Base-by-base conservation (phyloP, 2,329 filamentous ascomycete genomes). In the Claviceps spartinae region DNA sequence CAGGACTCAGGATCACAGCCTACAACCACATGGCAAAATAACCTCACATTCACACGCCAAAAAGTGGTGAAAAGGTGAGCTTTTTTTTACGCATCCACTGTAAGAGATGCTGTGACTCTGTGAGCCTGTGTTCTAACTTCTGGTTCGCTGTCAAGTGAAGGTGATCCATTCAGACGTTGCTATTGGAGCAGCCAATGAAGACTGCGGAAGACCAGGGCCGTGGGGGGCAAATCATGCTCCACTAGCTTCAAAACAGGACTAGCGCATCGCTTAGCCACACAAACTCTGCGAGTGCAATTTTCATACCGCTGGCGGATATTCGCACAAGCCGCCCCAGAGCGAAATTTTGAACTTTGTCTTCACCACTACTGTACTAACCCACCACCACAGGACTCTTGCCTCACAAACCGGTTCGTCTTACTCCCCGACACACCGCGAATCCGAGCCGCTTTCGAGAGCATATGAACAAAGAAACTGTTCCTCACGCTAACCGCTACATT, bases 231-330 rank as follows among this genome's bases (percentile, higher is more conserved):
- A 52, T 60, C 61, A 58, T 61, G 60, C 43, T 2, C 20, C 52
- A 49, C 66, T 63, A 66, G 48, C 38, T 20, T 53, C 24, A 9
- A 11, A 50, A 53, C 34, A 37, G 37, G 60, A 53, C 57, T 69
- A 67, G 64, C 48, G 49, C 54, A 47, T 66, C 64, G 62, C 63
- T 68, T 69, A 67, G 58, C 67, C 64, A 65, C 67, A 67, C 68
- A 65, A 69, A 65, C 65, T 36, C 59, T 61, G 34, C 24, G 57
- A 57, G 56, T 54, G 59, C 56, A 47, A 47, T 26, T 63, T 66
- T 65, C 66, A 56, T 62, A 58, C 59, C 57, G 56, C 72, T 62
- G 26, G n/a, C 20, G 43, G 42, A 49, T 55, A 56, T 60, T 61
- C 59, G 55, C 57, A 43, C 38, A 34, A 49, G 52, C 24, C 50